These are phyloP conservation scores for Fusarium penzigii DNA, from an alignment of 2,329 filamentous ascomycete genomes.

Conservation along the genomic window DNA sequence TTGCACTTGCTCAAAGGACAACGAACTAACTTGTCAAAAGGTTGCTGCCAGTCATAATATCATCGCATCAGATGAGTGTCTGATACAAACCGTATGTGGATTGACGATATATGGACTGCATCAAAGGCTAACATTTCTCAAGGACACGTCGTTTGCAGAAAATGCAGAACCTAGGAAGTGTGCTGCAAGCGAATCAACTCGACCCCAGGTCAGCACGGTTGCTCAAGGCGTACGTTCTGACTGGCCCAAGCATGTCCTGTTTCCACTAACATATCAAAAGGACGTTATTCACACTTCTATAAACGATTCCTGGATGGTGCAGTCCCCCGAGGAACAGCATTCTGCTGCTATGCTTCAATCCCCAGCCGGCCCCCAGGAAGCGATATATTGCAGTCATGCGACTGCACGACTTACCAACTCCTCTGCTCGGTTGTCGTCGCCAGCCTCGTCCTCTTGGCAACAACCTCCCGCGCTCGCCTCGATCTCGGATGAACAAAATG, in stretches of 20 bases:
- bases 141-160: constrained; percentile 12
- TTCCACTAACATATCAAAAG: background rate
- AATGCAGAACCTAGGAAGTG: background rate
- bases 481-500: background rate
- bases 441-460: background rate
- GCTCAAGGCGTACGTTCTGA: constrained; percentile 3
- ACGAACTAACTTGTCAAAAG: constrained; percentile 28
- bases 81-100: constrained; percentile 16
- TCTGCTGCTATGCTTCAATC: background rate
- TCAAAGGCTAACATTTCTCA: constrained; percentile 17
- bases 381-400: background rate
- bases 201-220: background rate
- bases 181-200: background rate
- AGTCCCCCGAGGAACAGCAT: background rate
- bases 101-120: background rate
- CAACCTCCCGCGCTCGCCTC: background rate
- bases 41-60: constrained; percentile 11
- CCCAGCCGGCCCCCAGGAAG: background rate
- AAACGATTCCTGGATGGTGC: background rate
- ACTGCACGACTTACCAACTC: background rate
- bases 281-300: background rate
- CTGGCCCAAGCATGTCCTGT: background rate
- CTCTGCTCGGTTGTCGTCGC: background rate
- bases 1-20: background rate
- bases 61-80: constrained; percentile 2